phyloP scores from a whole-genome alignment of 805 yeast species.

The Kazachstania psychrophila region DNA sequence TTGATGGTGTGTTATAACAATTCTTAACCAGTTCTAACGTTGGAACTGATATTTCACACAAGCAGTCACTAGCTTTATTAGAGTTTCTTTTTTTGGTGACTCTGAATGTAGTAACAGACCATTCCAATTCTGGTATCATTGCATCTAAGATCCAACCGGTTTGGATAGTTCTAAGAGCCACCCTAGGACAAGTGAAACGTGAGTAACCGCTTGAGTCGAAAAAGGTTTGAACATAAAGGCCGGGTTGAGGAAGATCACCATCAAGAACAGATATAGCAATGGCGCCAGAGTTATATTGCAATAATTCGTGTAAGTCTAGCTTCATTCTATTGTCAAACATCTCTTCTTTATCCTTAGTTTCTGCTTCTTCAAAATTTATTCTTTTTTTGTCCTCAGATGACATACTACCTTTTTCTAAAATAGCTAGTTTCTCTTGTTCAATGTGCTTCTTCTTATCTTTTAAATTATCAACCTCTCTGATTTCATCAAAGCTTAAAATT shows the following conservation, averaged over 20 bases:
- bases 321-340: conserved; percentile 35
- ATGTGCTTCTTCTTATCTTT: conserved; percentile 30
- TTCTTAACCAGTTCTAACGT: conserved; percentile 52
- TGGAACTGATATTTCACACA: conserved; percentile 53
- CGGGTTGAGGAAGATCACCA: conserved; percentile 43
- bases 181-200: conserved; percentile 42
- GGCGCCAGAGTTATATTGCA: conserved; percentile 59
- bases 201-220: conserved; percentile 64
- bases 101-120: conserved; percentile 54
- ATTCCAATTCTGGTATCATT: conserved; percentile 60
- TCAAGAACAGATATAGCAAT: conserved; percentile 53
- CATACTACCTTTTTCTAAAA: conserved; percentile 26
- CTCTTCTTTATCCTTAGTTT: conserved; percentile 29
- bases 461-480: conserved; percentile 41
- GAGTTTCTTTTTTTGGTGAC: conserved; percentile 43
- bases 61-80: conserved; percentile 43
- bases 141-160: conserved; percentile 52
- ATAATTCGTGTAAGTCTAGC: conserved; percentile 46
- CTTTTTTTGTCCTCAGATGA: conserved; percentile 18
- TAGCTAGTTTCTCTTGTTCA: conserved; percentile 19
- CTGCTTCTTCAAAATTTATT: conserved; percentile 19
- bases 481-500: conserved; percentile 61
- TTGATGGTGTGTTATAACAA: conserved; percentile 48
- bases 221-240: conserved; percentile 56
- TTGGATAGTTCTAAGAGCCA: conserved; percentile 27